Base-by-base conservation (phyloP, 164 flowering plant genomes). In the Euptelea pleiosperma region DNA sequence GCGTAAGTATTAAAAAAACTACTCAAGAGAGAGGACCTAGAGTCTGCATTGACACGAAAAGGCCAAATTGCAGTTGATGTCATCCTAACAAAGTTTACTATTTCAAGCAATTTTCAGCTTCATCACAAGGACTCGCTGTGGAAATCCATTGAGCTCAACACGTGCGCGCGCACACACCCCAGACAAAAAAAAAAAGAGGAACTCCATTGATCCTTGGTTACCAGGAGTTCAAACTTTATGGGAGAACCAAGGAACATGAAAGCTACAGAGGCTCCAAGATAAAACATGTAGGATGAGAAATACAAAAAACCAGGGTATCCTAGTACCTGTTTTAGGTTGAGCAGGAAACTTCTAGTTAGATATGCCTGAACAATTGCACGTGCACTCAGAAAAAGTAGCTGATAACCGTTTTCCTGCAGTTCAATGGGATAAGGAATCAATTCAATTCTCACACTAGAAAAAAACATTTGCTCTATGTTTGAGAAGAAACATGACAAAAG, bases 351-450 rank as follows among this genome's bases (percentile, higher is more conserved):
- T 68, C 89, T 78, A 1, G 99, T 93, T 43, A 93, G 70, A 65
- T 90, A 90, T 44, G 99, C 90, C 73, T 93, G 99, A 65, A 85
- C 94, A 61, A 93, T 93, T 57, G 99, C 99, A 59, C 99, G 94
- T n/a, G 99, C 99, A 81, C 99, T 93, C 70, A 93, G 68, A 71
- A 87, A 93, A 21, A 93, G 84, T 16, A 93, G 80, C 52, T 90
- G 99, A 66, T 93, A 93, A 47, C 99, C 99, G 73, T 93, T 93
- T 69, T 90, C 96, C 99, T 92, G 85, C n/a, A 66, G 43, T 42
- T 41, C 5, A 48, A 43, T 15, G 36, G 31, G 30, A 34, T 16
- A 40, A 24, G 4, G 59, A 28, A 42, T 41, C 28, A 57, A 12
- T n/a, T 22, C 44, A 33, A 41, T n/a, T 30, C 25, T 26, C 47